Evolutionary conservation across 208 protist species (phyloP).

Genomic region (Trypanosoma conorhini): DNA sequence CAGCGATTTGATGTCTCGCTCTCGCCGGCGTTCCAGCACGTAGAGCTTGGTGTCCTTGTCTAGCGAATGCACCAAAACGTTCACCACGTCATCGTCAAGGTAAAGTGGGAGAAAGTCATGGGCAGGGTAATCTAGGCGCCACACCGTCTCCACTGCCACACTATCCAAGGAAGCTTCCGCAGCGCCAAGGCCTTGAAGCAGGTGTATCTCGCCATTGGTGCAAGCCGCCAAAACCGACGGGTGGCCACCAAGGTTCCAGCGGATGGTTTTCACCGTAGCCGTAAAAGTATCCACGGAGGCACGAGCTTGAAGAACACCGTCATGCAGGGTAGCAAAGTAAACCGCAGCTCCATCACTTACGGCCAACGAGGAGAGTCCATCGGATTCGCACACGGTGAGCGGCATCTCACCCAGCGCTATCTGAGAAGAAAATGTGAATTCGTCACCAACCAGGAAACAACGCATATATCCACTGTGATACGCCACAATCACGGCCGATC

Average conservation of each 20-base stretch:
- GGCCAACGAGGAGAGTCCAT: conserved; percentile 16
- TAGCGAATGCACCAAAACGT: conserved; percentile 72
- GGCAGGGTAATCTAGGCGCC: conserved; percentile 83
- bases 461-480: conserved; percentile 29
- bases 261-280: conserved; percentile 16
- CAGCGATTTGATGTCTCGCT: conserved; percentile 48
- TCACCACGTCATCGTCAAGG: conserved; percentile 46
- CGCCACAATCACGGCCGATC: conserved; percentile 11
- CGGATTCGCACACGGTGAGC: conserved; percentile 20
- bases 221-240: conserved; percentile 46
- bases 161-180: conserved; percentile 26
- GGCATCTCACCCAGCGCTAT: conserved; percentile 14
- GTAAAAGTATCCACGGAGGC: conserved; percentile 19
- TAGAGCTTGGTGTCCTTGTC: conserved; percentile 90
- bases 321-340: conserved; percentile 16
- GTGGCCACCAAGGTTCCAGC: conserved; percentile 36
- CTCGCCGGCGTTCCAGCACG: conserved; percentile 59
- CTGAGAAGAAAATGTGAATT: conserved; percentile 16
- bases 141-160: conserved; percentile 50
- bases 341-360: conserved; percentile 24
- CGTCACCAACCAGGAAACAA: conserved; percentile 10
- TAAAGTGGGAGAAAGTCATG: conserved; percentile 52
- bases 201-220: conserved; percentile 64
- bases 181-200: conserved; percentile 38
- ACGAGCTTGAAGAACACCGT: conserved; percentile 6